A percentile compares a stretch with the other conserved stretches of the same genome.
These are phyloP conservation scores for Dipodascopsis tothii DNA, from an alignment of 805 yeast species.

Conservation along the genomic window DNA sequence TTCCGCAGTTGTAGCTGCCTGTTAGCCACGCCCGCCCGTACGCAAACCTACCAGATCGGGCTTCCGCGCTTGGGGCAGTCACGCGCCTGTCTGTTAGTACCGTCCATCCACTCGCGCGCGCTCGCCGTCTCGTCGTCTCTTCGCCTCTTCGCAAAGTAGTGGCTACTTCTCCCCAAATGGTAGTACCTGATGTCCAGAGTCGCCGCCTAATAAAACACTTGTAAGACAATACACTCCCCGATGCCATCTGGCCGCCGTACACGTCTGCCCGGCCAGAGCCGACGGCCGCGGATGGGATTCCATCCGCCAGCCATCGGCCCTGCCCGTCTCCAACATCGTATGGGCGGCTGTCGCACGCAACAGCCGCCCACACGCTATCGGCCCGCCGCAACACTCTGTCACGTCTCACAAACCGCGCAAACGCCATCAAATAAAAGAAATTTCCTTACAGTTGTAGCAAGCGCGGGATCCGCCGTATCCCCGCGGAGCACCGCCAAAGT, in stretches of 20 bases:
- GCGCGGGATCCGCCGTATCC: conserved; percentile 16
- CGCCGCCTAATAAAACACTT: conserved; percentile 23
- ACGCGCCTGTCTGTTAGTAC: conserved; percentile 26
- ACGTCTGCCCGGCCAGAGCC: background rate
- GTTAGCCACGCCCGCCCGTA: background rate
- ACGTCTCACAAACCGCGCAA: background rate
- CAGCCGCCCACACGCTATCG: background rate
- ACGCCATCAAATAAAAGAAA: background rate
- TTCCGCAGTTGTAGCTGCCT: conserved; percentile 32
- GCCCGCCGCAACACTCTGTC: background rate
- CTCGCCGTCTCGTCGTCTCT: background rate
- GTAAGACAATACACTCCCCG: conserved; percentile 11
- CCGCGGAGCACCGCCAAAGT: conserved; percentile 7
- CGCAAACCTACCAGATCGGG: conserved; percentile 29
- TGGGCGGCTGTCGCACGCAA: background rate
- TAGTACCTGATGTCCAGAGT: conserved; percentile 26
- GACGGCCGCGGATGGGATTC: background rate
- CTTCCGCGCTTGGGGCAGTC: conserved; percentile 33
- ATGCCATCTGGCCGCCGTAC: no score
- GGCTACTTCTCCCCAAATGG: conserved; percentile 1
- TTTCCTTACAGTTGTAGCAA: conserved; percentile 19
- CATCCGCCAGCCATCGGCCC: background rate
- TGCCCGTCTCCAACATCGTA: background rate
- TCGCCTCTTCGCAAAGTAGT: background rate
- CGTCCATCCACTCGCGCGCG: conserved; percentile 1